These are phyloP conservation scores for Phytophthora cryptogea DNA, from an alignment of 352 stramenopile genomes.

Conservation along the genomic window DNA sequence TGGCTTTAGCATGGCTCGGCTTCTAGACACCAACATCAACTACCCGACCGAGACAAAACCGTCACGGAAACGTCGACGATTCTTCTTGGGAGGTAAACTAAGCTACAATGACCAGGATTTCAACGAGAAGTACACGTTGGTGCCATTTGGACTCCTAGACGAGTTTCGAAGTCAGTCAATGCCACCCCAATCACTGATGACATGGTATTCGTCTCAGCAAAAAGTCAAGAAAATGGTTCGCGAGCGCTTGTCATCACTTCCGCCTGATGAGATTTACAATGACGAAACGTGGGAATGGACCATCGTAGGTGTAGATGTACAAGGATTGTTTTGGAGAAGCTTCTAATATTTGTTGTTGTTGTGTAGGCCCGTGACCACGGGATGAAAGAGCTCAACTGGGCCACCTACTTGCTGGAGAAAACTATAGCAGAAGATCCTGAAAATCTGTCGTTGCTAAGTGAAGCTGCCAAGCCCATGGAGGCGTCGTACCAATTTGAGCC, in stretches of 20 bases:
- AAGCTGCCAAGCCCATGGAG: slow-evolving; percentile 79
- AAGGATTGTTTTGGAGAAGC: not conserved
- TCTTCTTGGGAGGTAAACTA: slow-evolving; percentile 88
- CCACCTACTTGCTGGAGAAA: slow-evolving; percentile 89
- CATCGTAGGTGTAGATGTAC: slow-evolving; percentile 49
- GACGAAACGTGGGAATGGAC: slow-evolving; percentile 94
- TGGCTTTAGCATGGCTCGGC: slow-evolving; percentile 49
- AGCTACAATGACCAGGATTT: slow-evolving; percentile 71
- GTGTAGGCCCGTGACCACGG: slow-evolving; percentile 67
- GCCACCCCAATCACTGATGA: slow-evolving; percentile 27
- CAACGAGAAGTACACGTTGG: slow-evolving; percentile 47
- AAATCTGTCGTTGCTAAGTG: slow-evolving; percentile 66
- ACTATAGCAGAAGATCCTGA: slow-evolving; percentile 73
- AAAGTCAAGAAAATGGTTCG: slow-evolving; percentile 42
- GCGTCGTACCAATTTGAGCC: slow-evolving; percentile 70
- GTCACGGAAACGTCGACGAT: slow-evolving; percentile 25
- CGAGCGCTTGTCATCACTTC: slow-evolving; percentile 44
- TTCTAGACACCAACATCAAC: slow-evolving; percentile 52
- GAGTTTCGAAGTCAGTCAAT: slow-evolving; percentile 43
- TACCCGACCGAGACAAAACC: not conserved
- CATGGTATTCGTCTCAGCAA: slow-evolving; percentile 55
- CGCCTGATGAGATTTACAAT: slow-evolving; percentile 77
- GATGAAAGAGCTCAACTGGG: slow-evolving; percentile 81
- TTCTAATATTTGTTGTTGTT: slow-evolving; percentile 6
- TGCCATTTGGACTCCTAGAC: slow-evolving; percentile 60